A percentile compares a stretch with the other conserved stretches of the same genome.
Conservation (phyloP, 1,284 basidiomycete genomes). For the Heliocybe sulcata region DNA sequence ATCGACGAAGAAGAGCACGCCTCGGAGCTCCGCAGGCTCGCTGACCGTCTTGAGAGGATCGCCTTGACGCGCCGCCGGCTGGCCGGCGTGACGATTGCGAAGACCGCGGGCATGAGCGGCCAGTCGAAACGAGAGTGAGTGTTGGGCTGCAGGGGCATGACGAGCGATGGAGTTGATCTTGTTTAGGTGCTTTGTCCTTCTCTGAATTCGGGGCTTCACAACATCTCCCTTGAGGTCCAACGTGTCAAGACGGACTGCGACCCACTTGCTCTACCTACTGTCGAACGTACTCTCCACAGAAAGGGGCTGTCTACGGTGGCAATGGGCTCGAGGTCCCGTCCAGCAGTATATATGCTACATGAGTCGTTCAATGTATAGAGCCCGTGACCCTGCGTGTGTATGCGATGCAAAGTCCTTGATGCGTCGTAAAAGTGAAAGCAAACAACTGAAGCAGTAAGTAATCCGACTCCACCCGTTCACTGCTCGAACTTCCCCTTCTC, state of each 20-base stretch:
- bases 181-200: neutral
- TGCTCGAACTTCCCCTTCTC: slow-evolving; percentile 38
- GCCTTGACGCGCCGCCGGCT: slow-evolving; percentile 5
- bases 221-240: too few relatives aligned
- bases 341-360: too few relatives aligned
- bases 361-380: too few relatives aligned
- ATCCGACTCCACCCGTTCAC: slow-evolving; percentile 6
- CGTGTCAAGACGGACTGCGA: too few relatives aligned
- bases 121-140: neutral
- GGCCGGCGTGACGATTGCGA: slow-evolving; percentile 1
- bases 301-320: too few relatives aligned
- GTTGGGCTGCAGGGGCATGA: neutral
- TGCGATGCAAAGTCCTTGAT: neutral
- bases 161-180: neutral
- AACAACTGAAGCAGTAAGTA: neutral
- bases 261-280: too few relatives aligned
- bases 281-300: too few relatives aligned
- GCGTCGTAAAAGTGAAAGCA: neutral
- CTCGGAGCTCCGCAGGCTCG: slow-evolving; percentile 16
- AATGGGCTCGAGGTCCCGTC: too few relatives aligned
- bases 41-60: slow-evolving; percentile 14
- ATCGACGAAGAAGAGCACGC: slow-evolving; percentile 19
- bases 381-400: too few relatives aligned
- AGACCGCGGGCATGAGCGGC: neutral
- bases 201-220: too few relatives aligned